Base-by-base conservation (phyloP, 1,139 yeast genomes). In the Torulaspora pretoriensis region DNA sequence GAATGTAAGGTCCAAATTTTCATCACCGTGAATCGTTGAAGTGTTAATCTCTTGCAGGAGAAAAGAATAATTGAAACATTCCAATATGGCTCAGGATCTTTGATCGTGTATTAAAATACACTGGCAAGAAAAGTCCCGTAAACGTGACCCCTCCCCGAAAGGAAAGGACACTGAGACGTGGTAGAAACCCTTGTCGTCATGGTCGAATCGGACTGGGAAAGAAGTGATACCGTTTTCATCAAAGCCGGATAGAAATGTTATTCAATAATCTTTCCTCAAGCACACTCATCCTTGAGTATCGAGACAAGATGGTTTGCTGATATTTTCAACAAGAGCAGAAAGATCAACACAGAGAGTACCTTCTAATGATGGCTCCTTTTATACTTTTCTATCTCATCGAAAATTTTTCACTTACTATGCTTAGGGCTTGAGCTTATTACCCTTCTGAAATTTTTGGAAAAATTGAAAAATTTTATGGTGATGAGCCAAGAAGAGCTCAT, bases 121-220 rank as follows among this genome's bases (percentile, higher is more conserved):
- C 89, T 83, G 90, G 90, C 90, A 81, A 83, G 90, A 81, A 83
- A 81, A 81, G 84, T 77, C 72, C 66, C 60, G 49, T 59, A 58
- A 19, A 55, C 53, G 50, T 45, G 47, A 3, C 22, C 22, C 42
- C 9, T 30, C 32, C 22, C 38, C 46, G 44, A 41, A 38, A 48
- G 40, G 48, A 40, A 31, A 29, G 16, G 40, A 35, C 38, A 39
- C 51, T 47, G 52, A 48, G 55, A 64, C 72, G 49, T 58, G 72
- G 63, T 66, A 67, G 67, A 55, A 53, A 58, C 69, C 87, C 89
- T 77, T 79, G 81, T 83, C 89, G 87, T 83, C 92, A 83, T 81
- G 81, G 90, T 83, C 92, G 89, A 79, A 69, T 80, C 86, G 77
- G 92, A 82, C 87, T 78, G 84, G 89, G 90, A 83, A 83, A 83